Evolutionary conservation across 805 yeast genomes (phyloP), one percentile per base, ranked within the genome.

Genomic region (Saccharomycopsis selenospora): DNA sequence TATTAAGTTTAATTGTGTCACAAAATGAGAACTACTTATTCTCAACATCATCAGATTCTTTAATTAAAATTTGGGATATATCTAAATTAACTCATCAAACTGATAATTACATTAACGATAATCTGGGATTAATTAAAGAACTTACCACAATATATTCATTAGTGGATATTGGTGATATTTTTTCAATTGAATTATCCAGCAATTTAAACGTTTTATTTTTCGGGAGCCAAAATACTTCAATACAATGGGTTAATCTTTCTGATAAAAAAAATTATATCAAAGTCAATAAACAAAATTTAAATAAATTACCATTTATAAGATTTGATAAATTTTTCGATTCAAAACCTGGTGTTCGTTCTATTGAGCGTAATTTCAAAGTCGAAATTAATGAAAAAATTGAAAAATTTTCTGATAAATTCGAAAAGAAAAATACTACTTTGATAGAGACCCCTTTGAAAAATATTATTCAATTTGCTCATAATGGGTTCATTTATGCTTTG

Each of bases 201-300:
- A 55, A 66, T 1, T 62, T 76, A 8, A 72, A 79, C 42, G 77
- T 86, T 0, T 69, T 91, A 3, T 86, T 81, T 53, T 76, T 87
- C 57, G 99, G 99, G 3, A 82, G 95, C 10, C 98, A 93, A 63
- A 91, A 90, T 61, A 96, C 98, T 3, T 76, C 90, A 1, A 75
- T 91, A 14, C 75, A 86, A 38, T 91, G 85, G 79, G 80, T 86
- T 49, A 73, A 73, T 41, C 50, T 63, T 5, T 54, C 58, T 10
- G 59, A 58, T 27, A 56, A 58, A 38, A 23, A 22, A 24, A 49
- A 52, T 24, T 52, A 42, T 24, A 38, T 52, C 29, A 52, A 52
- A 42, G 42, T 56, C n/a, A 57, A 61, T 38, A 59, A 60, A 13
- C 55, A 55, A 10, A 64, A 64, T 55, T 58, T 63, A 23, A 65